phyloP scores from a whole-genome alignment of 768 basidiomycete genomes.

The Boletales sp. region DNA sequence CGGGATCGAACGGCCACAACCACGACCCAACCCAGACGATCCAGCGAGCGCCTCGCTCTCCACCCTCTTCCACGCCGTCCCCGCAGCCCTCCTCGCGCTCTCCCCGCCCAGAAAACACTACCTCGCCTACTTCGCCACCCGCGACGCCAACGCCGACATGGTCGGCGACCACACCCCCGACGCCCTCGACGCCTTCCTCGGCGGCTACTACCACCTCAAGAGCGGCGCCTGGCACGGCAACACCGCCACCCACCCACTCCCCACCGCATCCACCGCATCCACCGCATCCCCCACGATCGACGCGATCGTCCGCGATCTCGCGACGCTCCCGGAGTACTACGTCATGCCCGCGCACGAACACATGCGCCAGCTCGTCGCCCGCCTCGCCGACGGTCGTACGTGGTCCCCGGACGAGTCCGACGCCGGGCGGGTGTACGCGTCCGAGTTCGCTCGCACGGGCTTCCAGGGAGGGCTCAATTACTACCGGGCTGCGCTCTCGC shows the following conservation, averaged over 20 bases:
- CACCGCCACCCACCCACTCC: conserved; percentile 34
- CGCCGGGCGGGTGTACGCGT: conserved; percentile 38
- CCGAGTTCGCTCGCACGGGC: conserved; percentile 48
- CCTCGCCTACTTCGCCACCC: conserved; percentile 45
- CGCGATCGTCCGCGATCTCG: conserved; percentile 31
- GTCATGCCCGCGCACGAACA: conserved; percentile 52
- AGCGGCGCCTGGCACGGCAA: conserved; percentile 52
- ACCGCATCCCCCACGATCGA: conserved; percentile 17
- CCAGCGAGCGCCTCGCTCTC: conserved; percentile 5
- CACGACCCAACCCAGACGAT: conserved; percentile 4
- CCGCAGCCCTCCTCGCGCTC: conserved; percentile 34
- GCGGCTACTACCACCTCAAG: conserved; percentile 44
- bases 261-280: conserved; percentile 27
- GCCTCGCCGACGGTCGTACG: conserved; percentile 31
- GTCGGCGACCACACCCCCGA: conserved; percentile 11
- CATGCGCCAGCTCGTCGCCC: conserved; percentile 48
- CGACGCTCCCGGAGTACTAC: conserved; percentile 54
- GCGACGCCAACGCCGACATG: conserved; percentile 46
- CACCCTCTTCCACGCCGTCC: conserved; percentile 3
- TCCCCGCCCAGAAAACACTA: conserved; percentile 58
- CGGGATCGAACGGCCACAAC: conserved; percentile 37
- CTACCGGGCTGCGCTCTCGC: conserved; percentile 40
- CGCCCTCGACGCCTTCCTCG: conserved; percentile 21
- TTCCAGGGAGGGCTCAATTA: conserved; percentile 64
- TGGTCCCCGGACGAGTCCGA: conserved; percentile 54